Evolutionary conservation across 805 yeast genomes (phyloP).

Genomic region (Saccharomycopsis babjevae): DNA sequence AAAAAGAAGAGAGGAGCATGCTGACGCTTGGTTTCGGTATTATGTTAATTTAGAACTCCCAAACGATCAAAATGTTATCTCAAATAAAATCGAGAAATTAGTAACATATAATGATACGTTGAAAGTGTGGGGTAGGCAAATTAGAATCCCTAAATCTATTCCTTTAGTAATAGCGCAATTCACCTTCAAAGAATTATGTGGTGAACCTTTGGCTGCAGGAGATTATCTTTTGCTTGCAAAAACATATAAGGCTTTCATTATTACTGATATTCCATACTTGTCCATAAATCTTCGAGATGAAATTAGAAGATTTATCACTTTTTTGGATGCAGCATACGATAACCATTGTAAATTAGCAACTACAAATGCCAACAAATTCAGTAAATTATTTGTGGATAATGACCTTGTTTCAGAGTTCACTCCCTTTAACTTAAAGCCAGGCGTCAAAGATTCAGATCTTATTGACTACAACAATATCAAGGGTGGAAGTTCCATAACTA

Average conservation of each 20-base stretch:
- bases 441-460: slow-evolving; percentile 25
- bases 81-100: slow-evolving; percentile 27
- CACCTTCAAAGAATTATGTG: slow-evolving; percentile 79
- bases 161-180: slow-evolving; percentile 84
- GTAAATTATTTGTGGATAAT: slow-evolving; percentile 77
- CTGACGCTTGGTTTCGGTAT: slow-evolving; percentile 67
- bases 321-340: slow-evolving; percentile 92
- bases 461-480: slow-evolving; percentile 25
- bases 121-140: slow-evolving; percentile 82
- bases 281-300: slow-evolving; percentile 71
- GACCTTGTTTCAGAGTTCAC: slow-evolving; percentile 45
- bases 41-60: slow-evolving; percentile 48
- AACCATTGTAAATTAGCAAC: slow-evolving; percentile 81
- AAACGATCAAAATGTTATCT: slow-evolving; percentile 24
- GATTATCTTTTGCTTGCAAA: slow-evolving; percentile 81
- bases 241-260: slow-evolving; percentile 64
- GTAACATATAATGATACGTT: slow-evolving; percentile 17
- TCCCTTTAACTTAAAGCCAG: slow-evolving; percentile 28
- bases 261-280: slow-evolving; percentile 86
- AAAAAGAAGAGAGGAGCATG: slow-evolving; percentile 47
- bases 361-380: slow-evolving; percentile 79
- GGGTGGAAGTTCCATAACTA: slow-evolving; percentile 19
- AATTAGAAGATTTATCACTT: slow-evolving; percentile 86
- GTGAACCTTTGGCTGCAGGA: slow-evolving; percentile 82
- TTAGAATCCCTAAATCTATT: slow-evolving; percentile 64